Conservation (phyloP, 805 yeast species). For the Yarrowia alimentaria region DNA sequence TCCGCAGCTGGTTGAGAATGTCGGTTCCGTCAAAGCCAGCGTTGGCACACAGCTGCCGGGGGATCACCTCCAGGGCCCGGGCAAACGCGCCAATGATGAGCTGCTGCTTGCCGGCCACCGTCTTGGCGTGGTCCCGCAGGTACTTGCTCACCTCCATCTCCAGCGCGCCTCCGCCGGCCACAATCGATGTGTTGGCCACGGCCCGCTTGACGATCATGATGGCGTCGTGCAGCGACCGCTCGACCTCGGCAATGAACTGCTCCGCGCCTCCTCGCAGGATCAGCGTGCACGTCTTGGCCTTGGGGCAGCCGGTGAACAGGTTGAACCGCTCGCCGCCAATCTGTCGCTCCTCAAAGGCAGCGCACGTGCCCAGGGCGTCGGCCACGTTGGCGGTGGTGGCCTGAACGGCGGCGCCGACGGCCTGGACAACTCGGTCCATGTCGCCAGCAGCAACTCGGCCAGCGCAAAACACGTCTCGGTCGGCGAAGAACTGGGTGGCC, state of each 20-base stretch:
- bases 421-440: conserved; percentile 85
- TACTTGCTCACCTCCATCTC: conserved; percentile 95
- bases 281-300: conserved; percentile 89
- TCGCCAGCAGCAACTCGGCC: conserved; percentile 90
- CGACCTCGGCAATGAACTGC: conserved; percentile 96
- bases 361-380: conserved; percentile 82
- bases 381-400: conserved; percentile 62
- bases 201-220: conserved; percentile 98
- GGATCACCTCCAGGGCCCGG: conserved; percentile 90
- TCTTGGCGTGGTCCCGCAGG: conserved; percentile 79
- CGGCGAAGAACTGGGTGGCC: conserved; percentile 98
- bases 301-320: conserved; percentile 87
- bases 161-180: conserved; percentile 99
- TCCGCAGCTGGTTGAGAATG: conserved; percentile 80
- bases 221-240: conserved; percentile 95
- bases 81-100: conserved; percentile 89
- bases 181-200: conserved; percentile 77
- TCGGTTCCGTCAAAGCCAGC: conserved; percentile 99
- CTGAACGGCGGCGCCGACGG: conserved; percentile 91
- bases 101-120: conserved; percentile 95
- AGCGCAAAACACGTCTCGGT: conserved; percentile 93
- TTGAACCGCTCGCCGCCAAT: conserved; percentile 95
- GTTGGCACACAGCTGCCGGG: conserved; percentile 95
- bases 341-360: conserved; percentile 83
- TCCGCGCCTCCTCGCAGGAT: conserved; percentile 97